Percentiles rank a stretch among this genome's conserved stretches.
Conservation (phyloP, 192 early-diverging fungal genomes). For the Oehlia diaphana region DNA sequence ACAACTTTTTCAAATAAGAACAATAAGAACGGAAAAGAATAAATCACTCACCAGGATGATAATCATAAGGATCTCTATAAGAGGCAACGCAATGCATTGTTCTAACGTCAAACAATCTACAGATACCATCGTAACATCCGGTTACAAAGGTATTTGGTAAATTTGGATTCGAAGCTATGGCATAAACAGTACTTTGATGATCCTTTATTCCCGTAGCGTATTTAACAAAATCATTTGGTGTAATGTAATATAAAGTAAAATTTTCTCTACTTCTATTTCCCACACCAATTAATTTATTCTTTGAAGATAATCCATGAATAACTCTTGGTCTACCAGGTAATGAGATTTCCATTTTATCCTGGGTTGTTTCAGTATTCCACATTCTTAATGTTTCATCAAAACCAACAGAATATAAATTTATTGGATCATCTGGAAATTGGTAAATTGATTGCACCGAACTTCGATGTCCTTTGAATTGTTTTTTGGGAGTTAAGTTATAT, state of each 20-base stretch:
- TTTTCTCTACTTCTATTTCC: conserved; percentile 1
- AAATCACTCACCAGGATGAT: neutral
- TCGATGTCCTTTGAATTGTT: neutral
- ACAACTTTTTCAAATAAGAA: neutral
- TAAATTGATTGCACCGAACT: neutral
- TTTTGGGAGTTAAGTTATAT: neutral
- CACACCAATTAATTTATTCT: neutral
- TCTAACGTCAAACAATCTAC: conserved; percentile 5
- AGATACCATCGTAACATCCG: neutral
- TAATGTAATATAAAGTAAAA: conserved; percentile 4
- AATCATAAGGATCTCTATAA: conserved; percentile 9
- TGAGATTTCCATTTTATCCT: neutral
- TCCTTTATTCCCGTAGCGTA: neutral
- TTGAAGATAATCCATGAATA: neutral
- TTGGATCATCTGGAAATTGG: neutral
- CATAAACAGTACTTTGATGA: conserved; percentile 18
- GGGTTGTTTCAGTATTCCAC: neutral
- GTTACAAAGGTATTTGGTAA: conserved; percentile 9
- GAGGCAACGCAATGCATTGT: conserved; percentile 10
- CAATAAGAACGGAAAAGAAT: neutral
- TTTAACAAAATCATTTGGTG: neutral
- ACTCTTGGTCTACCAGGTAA: conserved; percentile 1
- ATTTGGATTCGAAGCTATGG: conserved; percentile 6
- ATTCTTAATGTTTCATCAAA: neutral
- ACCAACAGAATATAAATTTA: neutral